Evolutionary conservation across 805 yeast genomes (phyloP), one percentile per base, ranked within the genome.

Genomic region (Barnettozyma botsteinii): DNA sequence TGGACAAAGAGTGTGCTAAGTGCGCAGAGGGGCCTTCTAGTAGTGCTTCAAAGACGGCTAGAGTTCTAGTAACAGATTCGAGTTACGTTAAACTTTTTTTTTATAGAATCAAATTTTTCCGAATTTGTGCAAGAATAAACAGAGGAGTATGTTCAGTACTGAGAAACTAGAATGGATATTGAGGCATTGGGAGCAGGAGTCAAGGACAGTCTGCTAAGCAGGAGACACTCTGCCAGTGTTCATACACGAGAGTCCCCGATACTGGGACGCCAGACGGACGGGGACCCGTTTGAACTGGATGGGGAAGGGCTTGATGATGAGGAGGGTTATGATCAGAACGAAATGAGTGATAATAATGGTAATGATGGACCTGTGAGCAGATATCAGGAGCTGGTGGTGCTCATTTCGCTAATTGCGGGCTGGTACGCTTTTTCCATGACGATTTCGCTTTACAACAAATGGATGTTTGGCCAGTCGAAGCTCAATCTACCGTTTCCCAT

Each of bases 391-490:
- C 10, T 32, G n/a, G 5, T 32, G 5, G 21, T 20, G 7, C 21
- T 40, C 12, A 12, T 27, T 7, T n/a, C 24, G 5, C 48, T 48
- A 13, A 60, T 62, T 3, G 23, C 57, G 7, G 84, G 85, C 5
- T 85, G 93, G 94, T 85, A 82, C 50, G 42, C 70, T 14, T 81
- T 81, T 43, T 80, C 89, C 7, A 65, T 84, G 41, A 63, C 84
- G 14, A 75, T 85, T 15, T 80, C 89, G 8, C 61, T 85, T 23
- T 93, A 91, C 65, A 93, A 93, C 68, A 89, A 89, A 65, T 88
- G 97, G 97, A 91, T 91, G 97, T 93, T 91, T 65, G 89, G 91
- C 29, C 58, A 61, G 6, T 70, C 73, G 9, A 83, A 86, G 15
- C 66, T 89, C 41, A 77, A 85, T 55, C 81, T 93, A 52, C 75